Conservation (phyloP, 306 rosid species). For the Betula pendula region DNA sequence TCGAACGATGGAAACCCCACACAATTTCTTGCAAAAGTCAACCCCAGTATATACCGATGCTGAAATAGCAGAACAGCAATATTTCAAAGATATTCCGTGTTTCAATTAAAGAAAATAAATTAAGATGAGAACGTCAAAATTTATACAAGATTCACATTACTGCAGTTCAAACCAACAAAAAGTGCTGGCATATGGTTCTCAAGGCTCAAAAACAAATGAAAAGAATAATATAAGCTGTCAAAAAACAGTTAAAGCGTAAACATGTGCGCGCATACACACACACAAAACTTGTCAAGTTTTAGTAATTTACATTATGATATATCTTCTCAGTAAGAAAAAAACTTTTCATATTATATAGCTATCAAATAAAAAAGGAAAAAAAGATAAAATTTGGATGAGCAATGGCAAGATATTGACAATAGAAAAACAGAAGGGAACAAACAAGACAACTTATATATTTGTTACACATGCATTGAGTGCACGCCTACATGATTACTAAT, state of each 20-base stretch:
- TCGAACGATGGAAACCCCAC: slow-evolving; percentile 94
- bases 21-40: slow-evolving; percentile 96
- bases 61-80: slow-evolving; percentile 34
- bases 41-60: slow-evolving; percentile 91
- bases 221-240: background rate
- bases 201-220: background rate
- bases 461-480: background rate
- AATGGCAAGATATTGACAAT: background rate
- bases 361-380: background rate
- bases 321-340: background rate
- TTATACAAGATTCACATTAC: background rate
- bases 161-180: background rate
- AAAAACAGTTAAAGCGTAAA: background rate
- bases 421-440: background rate
- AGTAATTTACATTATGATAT: no score
- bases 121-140: slow-evolving; percentile 1
- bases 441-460: background rate
- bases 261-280: background rate
- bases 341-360: no score
- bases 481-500: background rate
- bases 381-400: background rate
- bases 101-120: background rate
- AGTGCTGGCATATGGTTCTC: background rate
- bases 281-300: background rate
- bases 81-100: background rate